A percentile compares a stretch with the other conserved stretches of the same genome.
These are phyloP conservation scores for Tolypocladium endophyticum DNA, from an alignment of 2,329 filamentous ascomycete species.

Conservation along the genomic window DNA sequence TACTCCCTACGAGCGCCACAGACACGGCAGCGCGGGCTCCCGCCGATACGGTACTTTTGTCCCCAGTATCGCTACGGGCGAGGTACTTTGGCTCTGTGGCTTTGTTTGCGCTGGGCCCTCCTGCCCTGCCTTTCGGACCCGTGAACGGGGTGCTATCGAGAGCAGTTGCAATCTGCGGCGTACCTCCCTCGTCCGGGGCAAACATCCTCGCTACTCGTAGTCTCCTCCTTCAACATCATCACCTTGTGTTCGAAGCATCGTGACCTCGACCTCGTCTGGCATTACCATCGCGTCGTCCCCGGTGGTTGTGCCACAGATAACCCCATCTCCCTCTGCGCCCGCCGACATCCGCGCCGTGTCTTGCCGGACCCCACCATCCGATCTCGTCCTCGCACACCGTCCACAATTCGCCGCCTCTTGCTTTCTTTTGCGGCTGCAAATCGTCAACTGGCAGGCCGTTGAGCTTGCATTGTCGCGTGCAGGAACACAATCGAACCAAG, in stretches of 20 bases:
- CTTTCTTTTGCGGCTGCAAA: constrained; percentile 2
- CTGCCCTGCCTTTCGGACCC: not conserved
- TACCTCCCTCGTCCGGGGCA: not conserved
- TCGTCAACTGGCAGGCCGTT: not conserved
- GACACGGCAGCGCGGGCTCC: not conserved
- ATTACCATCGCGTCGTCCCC: not conserved
- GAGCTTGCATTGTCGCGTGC: not conserved
- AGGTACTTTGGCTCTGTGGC: not conserved
- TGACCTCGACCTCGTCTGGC: not conserved
- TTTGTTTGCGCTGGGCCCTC: not conserved
- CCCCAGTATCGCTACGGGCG: not conserved
- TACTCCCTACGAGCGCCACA: not conserved
- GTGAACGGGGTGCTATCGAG: not conserved
- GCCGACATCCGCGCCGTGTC: constrained; percentile 3
- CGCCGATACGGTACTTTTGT: not conserved
- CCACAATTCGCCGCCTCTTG: not conserved
- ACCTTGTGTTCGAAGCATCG: not conserved
- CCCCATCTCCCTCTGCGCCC: not conserved
- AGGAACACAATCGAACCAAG: not conserved
- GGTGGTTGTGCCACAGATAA: not conserved
- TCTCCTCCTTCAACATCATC: not conserved
- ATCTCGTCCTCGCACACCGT: not conserved
- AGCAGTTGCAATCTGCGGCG: not conserved
- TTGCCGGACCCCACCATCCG: constrained; percentile 1
- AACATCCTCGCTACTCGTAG: not conserved